phyloP scores from a whole-genome alignment of 78 protist genomes.

The slime mould (Dictyostelium discoideum) region dicty_2.7 NC_007088.5:68501-69000 shows the following conservation, averaged over 20 bases:
- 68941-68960: constrained; percentile 82
- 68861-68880: constrained; percentile 94
- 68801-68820: constrained; percentile 86
- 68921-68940: constrained; percentile 89
- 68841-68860: constrained; percentile 95
- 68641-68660: constrained; percentile 68
- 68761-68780: constrained; percentile 87
- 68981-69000: constrained; percentile 77
- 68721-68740: constrained; percentile 92
- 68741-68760: constrained; percentile 90
- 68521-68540: constrained; percentile 50
- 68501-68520: not conserved
- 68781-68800: constrained; percentile 90
- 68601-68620: constrained; percentile 87
- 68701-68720: constrained; percentile 91
- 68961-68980: constrained; percentile 90
- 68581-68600: constrained; percentile 82
- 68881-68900: constrained; percentile 87
- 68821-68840: constrained; percentile 89
- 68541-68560: constrained; percentile 92
- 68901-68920: constrained; percentile 82
- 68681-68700: constrained; percentile 81
- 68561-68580: constrained; percentile 91
- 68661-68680: constrained; percentile 76
- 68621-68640: constrained; percentile 77